Conservation (phyloP, 2,329 filamentous ascomycete species). For the Colletotrichum siamense region DNA sequence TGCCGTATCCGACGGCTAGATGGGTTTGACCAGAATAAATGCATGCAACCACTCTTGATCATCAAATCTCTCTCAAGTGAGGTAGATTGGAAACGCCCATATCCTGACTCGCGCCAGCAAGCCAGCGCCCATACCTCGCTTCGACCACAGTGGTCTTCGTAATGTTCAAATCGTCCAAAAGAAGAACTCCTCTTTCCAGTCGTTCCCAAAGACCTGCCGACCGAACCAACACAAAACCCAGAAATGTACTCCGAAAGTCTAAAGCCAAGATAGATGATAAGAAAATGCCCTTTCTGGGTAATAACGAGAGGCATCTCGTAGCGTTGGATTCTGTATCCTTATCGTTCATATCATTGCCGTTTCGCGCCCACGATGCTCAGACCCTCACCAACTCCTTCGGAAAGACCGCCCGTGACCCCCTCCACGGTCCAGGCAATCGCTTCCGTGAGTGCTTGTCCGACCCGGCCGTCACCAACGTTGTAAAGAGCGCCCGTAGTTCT, state of each 20-base stretch:
- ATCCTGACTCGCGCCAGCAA: not conserved
- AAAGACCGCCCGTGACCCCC: constrained; percentile 69
- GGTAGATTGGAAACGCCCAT: not conserved
- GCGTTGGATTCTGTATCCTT: not conserved
- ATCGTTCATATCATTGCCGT: constrained; percentile 2
- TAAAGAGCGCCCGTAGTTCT: constrained; percentile 60
- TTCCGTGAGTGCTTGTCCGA: constrained; percentile 64
- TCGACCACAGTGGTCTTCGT: not conserved
- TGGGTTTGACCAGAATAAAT: not conserved
- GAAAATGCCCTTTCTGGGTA: not conserved
- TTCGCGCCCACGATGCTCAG: constrained; percentile 23
- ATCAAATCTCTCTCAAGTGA: not conserved
- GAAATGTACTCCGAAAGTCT: constrained; percentile 11
- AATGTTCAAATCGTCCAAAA: not conserved
- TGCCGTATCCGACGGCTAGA: not conserved
- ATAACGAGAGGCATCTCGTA: not conserved
- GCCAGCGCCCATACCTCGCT: not conserved
- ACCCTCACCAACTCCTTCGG: constrained; percentile 62
- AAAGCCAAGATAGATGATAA: not conserved
- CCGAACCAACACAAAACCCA: not conserved
- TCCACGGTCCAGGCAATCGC: constrained; percentile 66
- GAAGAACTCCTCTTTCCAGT: not conserved
- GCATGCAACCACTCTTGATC: not conserved
- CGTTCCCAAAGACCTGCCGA: not conserved
- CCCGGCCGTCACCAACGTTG: constrained; percentile 67